Base-by-base conservation (phyloP, 1,139 yeast genomes). In the Candida frijolesensis region DNA sequence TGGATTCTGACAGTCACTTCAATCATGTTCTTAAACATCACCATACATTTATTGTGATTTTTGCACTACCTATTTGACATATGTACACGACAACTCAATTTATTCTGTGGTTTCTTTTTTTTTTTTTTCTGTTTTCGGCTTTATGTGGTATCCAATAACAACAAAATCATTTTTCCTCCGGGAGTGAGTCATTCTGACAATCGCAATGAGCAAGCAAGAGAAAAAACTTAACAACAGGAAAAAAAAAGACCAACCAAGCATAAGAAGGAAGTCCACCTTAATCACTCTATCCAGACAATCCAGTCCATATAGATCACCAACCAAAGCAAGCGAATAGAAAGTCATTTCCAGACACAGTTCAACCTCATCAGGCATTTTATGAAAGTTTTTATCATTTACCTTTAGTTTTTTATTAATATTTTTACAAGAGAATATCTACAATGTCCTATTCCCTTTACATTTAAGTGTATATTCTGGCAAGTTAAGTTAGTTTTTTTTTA, bases 101-200 rank as follows among this genome's bases (percentile, higher is more conserved):
- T 33, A 14, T 1, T 33, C 14, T 14, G 14, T n/a, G 16, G 70
- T 37, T 18, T 37, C 41, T 37, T 35, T 15, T 16, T 35, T 35
- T 16, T 37, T 16, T 35, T 35, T 16, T 37, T 16, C 8, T 8
- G 35, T 32, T 32, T 37, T 22, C 14, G 27, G 25, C 11, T 37
- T 18, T 18, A 22, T 37, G 41, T 7, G 14, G 7, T 37, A 37
- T 35, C 12, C 25, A 10, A 15, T 16, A 12, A 18, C 41, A 16
- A 18, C 18, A 4, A 16, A 37, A 37, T 37, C 14, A 37, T 37
- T 37, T 37, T 37, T 32, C 15, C 19, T 37, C 27, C n/a, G 11
- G 18, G 5, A 8, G 41, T 37, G 41, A 37, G 41, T 37, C 41
- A 37, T 37, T 37, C 18, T 37, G 29, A 25, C 29, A 25, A 25